Conservation (phyloP, 305 asterid species). For the Fraxinus albicans region DNA sequence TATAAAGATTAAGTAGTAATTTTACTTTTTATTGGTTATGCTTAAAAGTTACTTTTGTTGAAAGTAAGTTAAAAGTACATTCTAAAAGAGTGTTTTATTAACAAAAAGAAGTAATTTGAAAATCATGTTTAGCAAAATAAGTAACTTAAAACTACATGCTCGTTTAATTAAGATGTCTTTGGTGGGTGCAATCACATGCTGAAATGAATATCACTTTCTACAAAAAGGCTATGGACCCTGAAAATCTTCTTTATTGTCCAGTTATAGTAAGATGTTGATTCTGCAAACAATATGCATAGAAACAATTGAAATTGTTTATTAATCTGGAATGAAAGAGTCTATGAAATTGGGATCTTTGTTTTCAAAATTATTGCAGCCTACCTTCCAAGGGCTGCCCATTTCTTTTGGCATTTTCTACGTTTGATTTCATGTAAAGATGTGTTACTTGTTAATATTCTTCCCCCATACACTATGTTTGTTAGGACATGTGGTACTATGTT, state of each 20-base stretch:
- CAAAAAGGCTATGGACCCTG: constrained; percentile 32
- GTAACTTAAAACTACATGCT: background rate
- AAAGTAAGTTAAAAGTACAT: background rate
- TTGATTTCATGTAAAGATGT: background rate
- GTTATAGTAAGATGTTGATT: constrained; percentile 14
- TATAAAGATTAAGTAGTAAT: background rate
- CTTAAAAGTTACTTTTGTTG: background rate
- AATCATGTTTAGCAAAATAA: background rate
- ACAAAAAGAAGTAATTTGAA: background rate
- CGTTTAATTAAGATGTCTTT: background rate
- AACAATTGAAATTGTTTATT: background rate
- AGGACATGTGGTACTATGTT: no score
- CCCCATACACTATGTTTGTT: no score
- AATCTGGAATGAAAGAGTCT: no score
- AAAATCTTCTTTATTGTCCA: constrained; percentile 18
- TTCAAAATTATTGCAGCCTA: no score
- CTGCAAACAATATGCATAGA: background rate
- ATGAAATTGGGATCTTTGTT: no score
- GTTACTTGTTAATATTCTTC: background rate
- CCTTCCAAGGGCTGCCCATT: no score
- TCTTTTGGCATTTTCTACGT: no score
- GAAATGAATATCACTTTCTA: constrained; percentile 15
- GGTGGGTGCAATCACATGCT: background rate
- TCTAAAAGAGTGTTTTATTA: background rate
- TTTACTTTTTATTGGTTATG: background rate